Evolutionary conservation across 192 early-diverging fungal species (phyloP).

Genomic region (Lunasporangiospora selenospora): DNA sequence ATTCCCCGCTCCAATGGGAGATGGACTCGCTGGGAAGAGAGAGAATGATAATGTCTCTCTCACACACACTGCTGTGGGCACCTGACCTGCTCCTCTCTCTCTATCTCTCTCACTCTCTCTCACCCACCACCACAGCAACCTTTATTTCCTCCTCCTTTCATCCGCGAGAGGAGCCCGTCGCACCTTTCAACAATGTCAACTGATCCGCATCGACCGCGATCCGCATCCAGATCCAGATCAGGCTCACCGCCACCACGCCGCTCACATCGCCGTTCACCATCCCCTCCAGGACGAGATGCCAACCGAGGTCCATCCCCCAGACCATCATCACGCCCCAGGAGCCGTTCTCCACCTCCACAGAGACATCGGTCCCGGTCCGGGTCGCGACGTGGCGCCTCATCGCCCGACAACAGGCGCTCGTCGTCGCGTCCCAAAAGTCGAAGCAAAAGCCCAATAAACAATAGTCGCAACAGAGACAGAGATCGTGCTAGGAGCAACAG

Average conservation of each 20-base stretch:
- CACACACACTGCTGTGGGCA: background rate
- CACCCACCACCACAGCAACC: background rate
- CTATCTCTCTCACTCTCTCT: background rate
- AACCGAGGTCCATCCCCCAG: no score
- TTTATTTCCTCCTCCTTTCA: background rate
- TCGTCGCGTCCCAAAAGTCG: background rate
- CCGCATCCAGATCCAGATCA: slow-evolving; percentile 1
- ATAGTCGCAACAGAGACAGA: no score
- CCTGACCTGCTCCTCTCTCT: background rate
- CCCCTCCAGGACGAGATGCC: background rate
- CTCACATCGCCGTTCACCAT: background rate
- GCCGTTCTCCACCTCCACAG: background rate
- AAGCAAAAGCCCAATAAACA: background rate
- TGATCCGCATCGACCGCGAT: slow-evolving; percentile 1
- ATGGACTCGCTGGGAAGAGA: no score
- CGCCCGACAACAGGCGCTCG: background rate
- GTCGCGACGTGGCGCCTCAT: slow-evolving; percentile 2
- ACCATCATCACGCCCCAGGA: background rate
- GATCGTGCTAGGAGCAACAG: no score
- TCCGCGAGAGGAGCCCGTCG: no score
- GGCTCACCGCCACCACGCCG: background rate
- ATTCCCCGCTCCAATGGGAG: no score
- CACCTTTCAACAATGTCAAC: no score
- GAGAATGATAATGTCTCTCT: no score
- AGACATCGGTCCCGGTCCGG: background rate